Base-by-base conservation (phyloP, 2,329 filamentous ascomycete genomes). In the Xylaria sp. region DNA sequence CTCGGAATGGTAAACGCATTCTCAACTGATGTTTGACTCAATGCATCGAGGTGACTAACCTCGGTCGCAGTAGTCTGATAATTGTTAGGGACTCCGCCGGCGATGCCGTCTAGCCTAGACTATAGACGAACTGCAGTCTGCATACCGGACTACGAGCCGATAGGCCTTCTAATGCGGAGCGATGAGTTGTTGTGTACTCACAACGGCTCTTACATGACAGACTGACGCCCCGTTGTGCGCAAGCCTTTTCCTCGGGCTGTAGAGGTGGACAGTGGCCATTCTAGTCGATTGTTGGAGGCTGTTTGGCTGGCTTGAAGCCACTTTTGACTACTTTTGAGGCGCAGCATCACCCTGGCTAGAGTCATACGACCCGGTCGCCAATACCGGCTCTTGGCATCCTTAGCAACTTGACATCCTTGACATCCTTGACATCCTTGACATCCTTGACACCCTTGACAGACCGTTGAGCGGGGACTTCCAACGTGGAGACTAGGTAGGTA, bases 31-130 rank as follows among this genome's bases (percentile, higher is more conserved):
- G 22, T 25, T 11, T 39, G 44, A 15, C n/a, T 7, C 20, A 29
- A 15, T 10, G 27, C 25, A 29, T 5, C 29, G 20, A n/a, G 53
- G 39, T n/a, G 2, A 42, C 36, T 38, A 42, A n/a, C 20, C 25
- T 29, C 31, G 27, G 5, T 47, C 15, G 38, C 17, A 47, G 59
- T 20, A 57, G 25, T 61, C 66, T 60, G 61, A 69, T 70, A 69
- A 69, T 71, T 72, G 69, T 74, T 72, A 72, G 70, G 66, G 67
- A 70, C 70, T 74, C 73, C 72, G 73, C 73, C 74, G 74, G 74
- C 69, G 72, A 75, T 67, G 61, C 74, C 74, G 73, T 71, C 42
- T 50, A 66, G 47, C 39, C 39, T 47, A 69, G 57, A 38, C 42
- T 55, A 63, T 50, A 57, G 50, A 63, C 29, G 59, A 58, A 53